Evolutionary conservation across 148 eudicot genomes (phyloP), one percentile per base, ranked within the genome.

Genomic region (Silene uniflora): DNA sequence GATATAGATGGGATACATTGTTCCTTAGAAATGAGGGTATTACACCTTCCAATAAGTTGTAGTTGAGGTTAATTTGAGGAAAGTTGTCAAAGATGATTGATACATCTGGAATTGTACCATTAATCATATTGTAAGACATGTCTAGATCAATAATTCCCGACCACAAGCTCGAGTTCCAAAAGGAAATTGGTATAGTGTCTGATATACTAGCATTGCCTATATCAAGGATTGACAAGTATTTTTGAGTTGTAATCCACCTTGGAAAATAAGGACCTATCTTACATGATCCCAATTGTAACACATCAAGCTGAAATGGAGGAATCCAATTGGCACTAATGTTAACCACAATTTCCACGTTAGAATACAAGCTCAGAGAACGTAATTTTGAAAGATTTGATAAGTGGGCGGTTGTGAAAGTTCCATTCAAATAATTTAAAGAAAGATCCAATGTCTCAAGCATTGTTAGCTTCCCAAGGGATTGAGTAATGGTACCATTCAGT

Each of bases 321-420:
- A 76, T 22, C 80, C 80, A 81, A 52, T 76, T 46, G 18, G 27
- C 52, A 60, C 69, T 80, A 10, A 81, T 29, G 35, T 67, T 58
- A 10, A 76, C 24, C 46, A 66, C 27, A 13, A 76, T 5, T 21
- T 58, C 32, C 2, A 81, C 49, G 75, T 83, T 86, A 23, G 13
- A 7, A 21, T 78, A 69, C 62, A 83, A 62, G 39, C 61, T 12
- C 21, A 86, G 63, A 19, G 3, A 19, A 4, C 21, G 6, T 61
- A 86, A 68, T 8, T 61, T 66, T 0, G 78, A 74, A 18, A 81
- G 84, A n/a, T 81, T 82, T 1, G 77, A 29, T 23, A 85, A 22
- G 22, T 79, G 81, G 7, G 24, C 39, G 13, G 66, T 19, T 4
- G 77, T 69, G 73, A 86, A 10, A 24, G 39, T 55, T 7, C 76